These are phyloP conservation scores for Cercospora nicotianae DNA, from an alignment of 2,329 filamentous ascomycete species.

Conservation along the genomic window DNA sequence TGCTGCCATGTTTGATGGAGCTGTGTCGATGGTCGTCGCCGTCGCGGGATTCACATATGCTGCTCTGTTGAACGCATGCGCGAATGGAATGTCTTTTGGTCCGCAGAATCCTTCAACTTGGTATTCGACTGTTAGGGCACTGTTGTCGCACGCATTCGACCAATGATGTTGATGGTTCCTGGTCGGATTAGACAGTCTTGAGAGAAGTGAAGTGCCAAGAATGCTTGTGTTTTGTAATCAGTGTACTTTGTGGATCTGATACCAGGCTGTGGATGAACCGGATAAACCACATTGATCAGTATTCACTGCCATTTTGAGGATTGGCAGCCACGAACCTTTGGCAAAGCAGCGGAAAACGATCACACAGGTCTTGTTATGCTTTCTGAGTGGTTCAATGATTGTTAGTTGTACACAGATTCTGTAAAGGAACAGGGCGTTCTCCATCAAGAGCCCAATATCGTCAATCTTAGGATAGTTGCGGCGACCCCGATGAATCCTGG, in stretches of 20 bases:
- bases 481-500: background rate
- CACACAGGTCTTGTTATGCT: background rate
- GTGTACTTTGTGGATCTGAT: background rate
- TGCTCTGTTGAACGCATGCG: background rate
- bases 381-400: background rate
- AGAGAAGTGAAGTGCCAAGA: background rate
- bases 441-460: background rate
- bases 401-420: background rate
- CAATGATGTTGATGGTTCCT: background rate
- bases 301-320: background rate
- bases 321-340: background rate
- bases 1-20: background rate
- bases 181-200: background rate
- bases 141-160: background rate
- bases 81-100: background rate
- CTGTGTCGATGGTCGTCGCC: background rate
- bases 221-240: background rate
- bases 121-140: background rate
- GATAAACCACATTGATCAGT: background rate
- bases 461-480: constrained; percentile 1
- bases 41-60: background rate
- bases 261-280: background rate
- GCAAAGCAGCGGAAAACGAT: background rate
- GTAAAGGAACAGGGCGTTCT: background rate
- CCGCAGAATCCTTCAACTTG: background rate